A percentile compares a stretch with the other conserved stretches of the same genome.
Evolutionary conservation across 1,284 basidiomycete species (phyloP).

Genomic region (Cystobasidium slooffiae): DNA sequence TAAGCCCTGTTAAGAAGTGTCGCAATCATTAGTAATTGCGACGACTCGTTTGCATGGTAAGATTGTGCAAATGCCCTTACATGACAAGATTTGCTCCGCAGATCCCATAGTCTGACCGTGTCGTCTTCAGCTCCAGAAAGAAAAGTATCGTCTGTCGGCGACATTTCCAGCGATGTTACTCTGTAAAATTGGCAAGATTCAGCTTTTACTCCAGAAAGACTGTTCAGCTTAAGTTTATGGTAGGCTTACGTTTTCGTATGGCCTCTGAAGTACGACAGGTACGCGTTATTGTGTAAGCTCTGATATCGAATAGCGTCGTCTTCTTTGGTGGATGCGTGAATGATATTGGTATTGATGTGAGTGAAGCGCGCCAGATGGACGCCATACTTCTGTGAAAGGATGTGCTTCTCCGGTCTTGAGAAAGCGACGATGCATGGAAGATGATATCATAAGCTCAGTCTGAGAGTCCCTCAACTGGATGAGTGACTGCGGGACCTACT

Average conservation of each 20-base stretch:
- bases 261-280: constrained; percentile 91
- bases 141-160: constrained; percentile 91
- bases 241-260: constrained; percentile 72
- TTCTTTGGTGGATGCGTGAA: constrained; percentile 93
- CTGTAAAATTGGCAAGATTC: constrained; percentile 52
- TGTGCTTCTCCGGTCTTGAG: constrained; percentile 71
- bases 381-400: constrained; percentile 95
- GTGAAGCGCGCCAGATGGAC: constrained; percentile 92
- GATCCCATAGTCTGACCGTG: constrained; percentile 95
- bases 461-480: neutral
- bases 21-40: neutral
- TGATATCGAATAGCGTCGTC: constrained; percentile 91
- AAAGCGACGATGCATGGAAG: neutral
- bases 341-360: constrained; percentile 79
- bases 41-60: neutral
- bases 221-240: neutral
- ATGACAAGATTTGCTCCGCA: constrained; percentile 76
- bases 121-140: constrained; percentile 92
- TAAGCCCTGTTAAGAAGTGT: constrained; percentile 60
- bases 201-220: neutral
- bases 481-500: constrained; percentile 67
- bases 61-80: constrained; percentile 52
- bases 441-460: neutral
- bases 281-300: constrained; percentile 93
- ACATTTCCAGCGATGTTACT: constrained; percentile 88